Evolutionary conservation across 495 filamentous ascomycete genomes (phyloP).

Genomic region (Tuber borchii): DNA sequence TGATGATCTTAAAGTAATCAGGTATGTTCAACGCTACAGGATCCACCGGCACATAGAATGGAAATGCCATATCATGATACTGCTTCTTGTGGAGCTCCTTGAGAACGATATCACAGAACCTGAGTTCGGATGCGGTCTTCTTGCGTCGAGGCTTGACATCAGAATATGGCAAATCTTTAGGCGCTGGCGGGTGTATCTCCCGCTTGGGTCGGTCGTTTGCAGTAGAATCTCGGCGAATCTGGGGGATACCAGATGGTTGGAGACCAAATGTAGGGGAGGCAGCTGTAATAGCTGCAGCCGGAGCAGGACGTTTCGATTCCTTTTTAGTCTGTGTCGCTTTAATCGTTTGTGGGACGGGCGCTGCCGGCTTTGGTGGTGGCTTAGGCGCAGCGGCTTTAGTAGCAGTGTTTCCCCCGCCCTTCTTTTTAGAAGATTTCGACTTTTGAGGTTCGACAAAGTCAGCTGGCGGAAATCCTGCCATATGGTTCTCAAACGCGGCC

Average conservation of each 20-base stretch:
- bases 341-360: conserved; percentile 39
- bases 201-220: conserved; percentile 78
- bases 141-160: conserved; percentile 80
- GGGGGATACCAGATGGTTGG: conserved; percentile 72
- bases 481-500: conserved; percentile 56
- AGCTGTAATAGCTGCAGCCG: conserved; percentile 51
- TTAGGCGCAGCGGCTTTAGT: conserved; percentile 41
- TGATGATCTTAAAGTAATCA: conserved; percentile 84
- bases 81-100: conserved; percentile 71
- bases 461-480: conserved; percentile 48
- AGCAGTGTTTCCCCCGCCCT: conserved; percentile 48
- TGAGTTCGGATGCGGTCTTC: conserved; percentile 80
- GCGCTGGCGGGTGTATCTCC: conserved; percentile 83
- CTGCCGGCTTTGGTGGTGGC: conserved; percentile 23
- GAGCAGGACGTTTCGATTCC: conserved; percentile 45
- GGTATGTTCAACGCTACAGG: conserved; percentile 93
- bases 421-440: conserved; percentile 49
- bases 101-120: conserved; percentile 78
- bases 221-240: conserved; percentile 84
- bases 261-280: conserved; percentile 66
- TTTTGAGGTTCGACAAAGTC: conserved; percentile 52
- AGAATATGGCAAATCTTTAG: conserved; percentile 77
- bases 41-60: conserved; percentile 79
- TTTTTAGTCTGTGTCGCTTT: conserved; percentile 36
- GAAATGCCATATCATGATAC: conserved; percentile 56